Evolutionary conservation across 2,329 filamentous ascomycete species (phyloP), one percentile per base, ranked within the genome.

Genomic region (Clonostachys rhizophaga): DNA sequence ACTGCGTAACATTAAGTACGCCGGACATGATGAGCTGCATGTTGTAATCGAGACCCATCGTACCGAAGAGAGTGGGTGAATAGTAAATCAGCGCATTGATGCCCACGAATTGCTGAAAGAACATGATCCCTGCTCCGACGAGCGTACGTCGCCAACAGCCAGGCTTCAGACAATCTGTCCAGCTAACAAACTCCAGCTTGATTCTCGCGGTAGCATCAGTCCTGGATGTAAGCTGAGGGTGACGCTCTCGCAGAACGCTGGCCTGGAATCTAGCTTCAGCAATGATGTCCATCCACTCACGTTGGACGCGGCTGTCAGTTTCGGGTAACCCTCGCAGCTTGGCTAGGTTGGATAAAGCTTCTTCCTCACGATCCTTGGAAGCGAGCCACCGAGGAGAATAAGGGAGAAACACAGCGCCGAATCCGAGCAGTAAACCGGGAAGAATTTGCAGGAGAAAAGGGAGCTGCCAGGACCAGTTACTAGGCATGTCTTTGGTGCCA

Each of bases 221-320:
- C 7, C 35, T 36, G 4, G 16, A 18, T 20, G 20, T 40, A 12
- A 40, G 43, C 17, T 44, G 13, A 11, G 46, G 46, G 18, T 44
- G 42, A 6, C 41, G 14, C 42, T 44, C n/a, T 16, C 14, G 12
- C 12, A 47, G 34, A 10, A 44, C 46, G 14, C 16, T n/a, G 14
- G 33, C 24, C 42, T 54, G 51, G 40, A 53, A 52, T 34, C 43
- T 44, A 20, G 49, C 36, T 45, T 54, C 52, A 35, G 51, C 47
- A 16, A 53, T 47, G 45, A 79, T 79, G 9, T 71, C 74, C 43
- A 67, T 66, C 66, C 67, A 76, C 49, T 79, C 75, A 17, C 65
- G 55, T 17, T 71, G 63, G 0, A 80, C 65, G 13, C 72, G 61
- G 3, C 57, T 49, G 40, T 79, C 72, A 1, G 57, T 64, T 1